Base-by-base conservation (phyloP, 768 basidiomycete species). In the Boletus sp. region DNA sequence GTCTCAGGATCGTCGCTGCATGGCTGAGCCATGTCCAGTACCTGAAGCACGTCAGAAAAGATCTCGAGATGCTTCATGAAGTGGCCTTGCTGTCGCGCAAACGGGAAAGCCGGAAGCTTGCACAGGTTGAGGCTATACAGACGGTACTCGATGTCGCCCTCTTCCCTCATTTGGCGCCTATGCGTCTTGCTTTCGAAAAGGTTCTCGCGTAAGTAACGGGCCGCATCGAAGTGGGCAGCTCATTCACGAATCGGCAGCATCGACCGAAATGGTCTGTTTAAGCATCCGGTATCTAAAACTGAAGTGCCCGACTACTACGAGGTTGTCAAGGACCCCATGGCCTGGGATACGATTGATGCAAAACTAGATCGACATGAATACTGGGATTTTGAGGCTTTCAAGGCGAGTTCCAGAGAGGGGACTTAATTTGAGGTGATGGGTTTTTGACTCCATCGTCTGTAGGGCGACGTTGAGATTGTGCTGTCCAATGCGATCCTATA, bases 271-370 rank as follows among this genome's bases (percentile, higher is more conserved):
- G 86, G 85, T 41, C 78, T 84, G 57, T 98, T 98, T 73, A 82
- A 83, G 55, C 82, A 86, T 55, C 93, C 95, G 0, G 93, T 98
- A 35, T 87, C 84, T 39, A 84, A 77, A 60, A 74, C 72, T 1
- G 83, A 88, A 38, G 92, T 95, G 0, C 90, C 90, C 1, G 95
- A 98, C 65, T 99, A 99, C 68, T 93, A 88, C 64, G 87, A 92
- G 43, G 76, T 97, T 34, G 79, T 99, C 64, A 79, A 84, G 62
- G 75, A 79, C 4, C 97, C 97, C 0, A 97, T 97, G 92, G 88
- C 87, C 56, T 94, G 95, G 85, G 78, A 77, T 13, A 78, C 77
- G 29, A 96, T 99, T 64, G 87, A 91, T 43, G 71, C 73, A 29
- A 96, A 91, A 68, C 75, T 99, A 30, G 88, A 95, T 48, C 77